These are phyloP conservation scores for Termitomyces sp. DNA, from an alignment of 768 basidiomycete genomes.

Conservation along the genomic window DNA sequence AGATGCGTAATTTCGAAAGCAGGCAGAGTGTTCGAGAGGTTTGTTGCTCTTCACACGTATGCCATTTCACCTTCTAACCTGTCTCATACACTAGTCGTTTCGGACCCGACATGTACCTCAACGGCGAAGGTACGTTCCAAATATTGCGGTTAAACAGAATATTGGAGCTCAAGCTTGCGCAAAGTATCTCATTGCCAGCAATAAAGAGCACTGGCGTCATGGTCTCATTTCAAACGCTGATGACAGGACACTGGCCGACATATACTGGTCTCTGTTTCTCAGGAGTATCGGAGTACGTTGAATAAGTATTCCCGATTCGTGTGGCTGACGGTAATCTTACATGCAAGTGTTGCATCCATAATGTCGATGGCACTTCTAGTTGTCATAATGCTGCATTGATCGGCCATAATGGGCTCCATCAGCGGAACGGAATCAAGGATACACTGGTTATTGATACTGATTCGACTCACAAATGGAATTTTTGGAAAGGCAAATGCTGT, in stretches of 20 bases:
- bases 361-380: constrained; percentile 61
- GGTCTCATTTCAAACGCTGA: constrained; percentile 43
- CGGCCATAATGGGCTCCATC: constrained; percentile 32
- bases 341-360: constrained; percentile 44
- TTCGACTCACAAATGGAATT: too few relatives aligned
- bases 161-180: constrained; percentile 54
- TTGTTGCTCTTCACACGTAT: background rate
- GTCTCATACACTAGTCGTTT: constrained; percentile 22
- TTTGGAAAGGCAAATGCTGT: too few relatives aligned
- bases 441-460: background rate
- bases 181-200: constrained; percentile 46
- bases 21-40: constrained; percentile 46
- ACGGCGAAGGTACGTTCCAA: constrained; percentile 54
- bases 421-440: constrained; percentile 38
- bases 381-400: constrained; percentile 54
- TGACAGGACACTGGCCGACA: constrained; percentile 51
- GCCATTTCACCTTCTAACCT: background rate
- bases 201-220: constrained; percentile 50
- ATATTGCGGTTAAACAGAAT: constrained; percentile 56
- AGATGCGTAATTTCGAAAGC: constrained; percentile 50
- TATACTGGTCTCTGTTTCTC: constrained; percentile 46
- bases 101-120: constrained; percentile 59
- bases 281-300: constrained; percentile 37
- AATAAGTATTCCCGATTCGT: background rate
- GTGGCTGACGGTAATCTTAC: background rate